These are phyloP conservation scores for Hypoxylon lienhwacheense DNA, from an alignment of 495 filamentous ascomycete species.

Conservation along the genomic window DNA sequence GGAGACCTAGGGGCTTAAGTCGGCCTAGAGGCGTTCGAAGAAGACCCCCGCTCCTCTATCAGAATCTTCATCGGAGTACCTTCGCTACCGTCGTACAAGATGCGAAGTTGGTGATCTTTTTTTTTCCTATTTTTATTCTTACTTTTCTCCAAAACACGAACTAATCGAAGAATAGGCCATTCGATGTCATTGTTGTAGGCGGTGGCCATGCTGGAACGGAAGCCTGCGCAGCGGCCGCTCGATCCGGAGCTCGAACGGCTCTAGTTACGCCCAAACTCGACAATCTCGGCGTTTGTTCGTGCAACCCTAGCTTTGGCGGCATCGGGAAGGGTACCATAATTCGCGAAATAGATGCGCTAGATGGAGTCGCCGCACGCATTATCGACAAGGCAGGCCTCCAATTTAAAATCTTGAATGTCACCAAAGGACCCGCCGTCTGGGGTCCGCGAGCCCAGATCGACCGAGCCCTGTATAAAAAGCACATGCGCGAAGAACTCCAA, in stretches of 20 bases:
- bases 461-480: constrained; percentile 80
- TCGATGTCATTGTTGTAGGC: constrained; percentile 93
- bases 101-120: constrained; percentile 43
- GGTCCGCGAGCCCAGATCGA: constrained; percentile 96
- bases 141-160: neutral
- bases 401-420: constrained; percentile 83
- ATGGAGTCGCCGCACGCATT: constrained; percentile 85
- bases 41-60: constrained; percentile 13
- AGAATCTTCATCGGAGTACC: constrained; percentile 24
- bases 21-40: constrained; percentile 25
- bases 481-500: constrained; percentile 87
- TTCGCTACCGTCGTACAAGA: constrained; percentile 46
- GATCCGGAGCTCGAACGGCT: constrained; percentile 84
- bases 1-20: constrained; percentile 40
- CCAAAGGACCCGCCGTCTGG: constrained; percentile 95
- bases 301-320: constrained; percentile 95
- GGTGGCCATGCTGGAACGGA: constrained; percentile 95
- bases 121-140: neutral
- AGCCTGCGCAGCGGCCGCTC: constrained; percentile 90
- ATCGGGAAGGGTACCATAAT: constrained; percentile 99
- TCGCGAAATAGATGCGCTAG: constrained; percentile 91
- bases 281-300: constrained; percentile 94
- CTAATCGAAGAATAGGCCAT: constrained; percentile 55
- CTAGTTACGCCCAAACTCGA: constrained; percentile 83
- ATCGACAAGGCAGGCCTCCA: constrained; percentile 93